Percentiles rank a stretch among this genome's conserved stretches.
Conservation (phyloP, 108 stramenopile genomes). For the Cyclostephanos invisitatus region DNA sequence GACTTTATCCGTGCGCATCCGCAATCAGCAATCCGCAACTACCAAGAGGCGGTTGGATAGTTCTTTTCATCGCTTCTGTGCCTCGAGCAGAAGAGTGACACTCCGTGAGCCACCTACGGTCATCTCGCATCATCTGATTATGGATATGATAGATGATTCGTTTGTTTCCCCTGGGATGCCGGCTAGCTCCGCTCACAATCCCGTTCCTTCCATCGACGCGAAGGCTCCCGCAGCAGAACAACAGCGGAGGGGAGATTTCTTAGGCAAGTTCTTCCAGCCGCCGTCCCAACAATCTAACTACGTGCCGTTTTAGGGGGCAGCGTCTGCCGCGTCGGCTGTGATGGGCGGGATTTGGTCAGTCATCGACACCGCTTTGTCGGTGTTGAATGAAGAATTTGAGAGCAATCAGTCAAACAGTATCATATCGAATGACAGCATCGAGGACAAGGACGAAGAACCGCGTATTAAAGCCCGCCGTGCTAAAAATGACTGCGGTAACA, state of each 20-base stretch:
- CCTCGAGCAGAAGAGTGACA: no score
- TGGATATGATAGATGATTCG: not conserved
- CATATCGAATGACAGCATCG: not conserved
- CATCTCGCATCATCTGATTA: not conserved
- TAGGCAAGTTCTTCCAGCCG: slow-evolving; percentile 7
- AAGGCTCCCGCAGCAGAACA: slow-evolving; percentile 1
- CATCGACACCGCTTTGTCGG: slow-evolving; percentile 24
- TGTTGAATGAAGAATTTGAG: slow-evolving; percentile 34
- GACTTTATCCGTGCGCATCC: no score
- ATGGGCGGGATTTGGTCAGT: slow-evolving; percentile 27
- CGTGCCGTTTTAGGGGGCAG: slow-evolving; percentile 18
- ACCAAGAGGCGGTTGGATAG: no score
- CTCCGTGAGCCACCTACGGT: no score
- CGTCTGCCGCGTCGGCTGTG: slow-evolving; percentile 20
- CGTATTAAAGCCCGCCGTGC: not conserved
- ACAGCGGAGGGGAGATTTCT: slow-evolving; percentile 1
- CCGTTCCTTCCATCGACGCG: not conserved
- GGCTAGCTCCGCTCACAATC: not conserved
- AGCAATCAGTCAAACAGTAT: not conserved
- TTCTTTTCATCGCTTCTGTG: no score
- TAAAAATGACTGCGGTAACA: not conserved
- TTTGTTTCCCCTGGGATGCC: not conserved
- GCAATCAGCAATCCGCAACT: no score
- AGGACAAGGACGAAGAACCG: slow-evolving; percentile 2
- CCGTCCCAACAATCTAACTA: not conserved